Conservation (phyloP, 2,329 filamentous ascomycete genomes). For the Botrytis fragariae region DNA sequence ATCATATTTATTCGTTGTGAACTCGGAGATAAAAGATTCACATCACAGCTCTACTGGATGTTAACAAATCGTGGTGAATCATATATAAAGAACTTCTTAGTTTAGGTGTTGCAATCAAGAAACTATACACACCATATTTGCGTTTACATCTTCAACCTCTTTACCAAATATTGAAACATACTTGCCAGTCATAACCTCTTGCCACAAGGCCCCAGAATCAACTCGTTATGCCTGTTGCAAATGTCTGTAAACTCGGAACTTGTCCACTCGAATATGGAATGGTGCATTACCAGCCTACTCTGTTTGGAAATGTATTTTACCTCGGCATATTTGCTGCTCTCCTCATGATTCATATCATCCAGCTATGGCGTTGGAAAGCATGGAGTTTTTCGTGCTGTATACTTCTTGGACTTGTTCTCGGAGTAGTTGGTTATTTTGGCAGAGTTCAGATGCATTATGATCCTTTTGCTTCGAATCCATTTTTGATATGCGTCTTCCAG, state of each 20-base stretch:
- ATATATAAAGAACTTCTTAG: not conserved
- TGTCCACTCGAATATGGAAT: not conserved
- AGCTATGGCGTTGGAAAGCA: slow-evolving; percentile 47
- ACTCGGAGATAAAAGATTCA: not conserved
- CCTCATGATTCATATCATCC: slow-evolving; percentile 27
- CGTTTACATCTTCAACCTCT: not conserved
- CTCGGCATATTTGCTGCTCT: slow-evolving; percentile 25
- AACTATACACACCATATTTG: not conserved
- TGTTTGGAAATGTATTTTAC: slow-evolving; percentile 18
- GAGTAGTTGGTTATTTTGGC: slow-evolving; percentile 57
- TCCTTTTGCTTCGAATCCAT: slow-evolving; percentile 26
- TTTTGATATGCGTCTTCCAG: slow-evolving; percentile 27
- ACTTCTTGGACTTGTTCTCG: slow-evolving; percentile 50
- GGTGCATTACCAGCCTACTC: not conserved
- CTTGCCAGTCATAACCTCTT: not conserved
- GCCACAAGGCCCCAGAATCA: no score
- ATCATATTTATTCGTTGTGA: not conserved
- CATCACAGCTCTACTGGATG: not conserved
- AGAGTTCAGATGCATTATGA: slow-evolving; percentile 33
- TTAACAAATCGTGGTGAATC: not conserved
- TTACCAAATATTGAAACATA: not conserved
- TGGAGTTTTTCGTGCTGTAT: slow-evolving; percentile 57
- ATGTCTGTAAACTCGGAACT: not conserved
- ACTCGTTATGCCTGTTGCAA: not conserved
- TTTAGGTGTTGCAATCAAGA: not conserved